Base-by-base conservation (phyloP, 371 early-diverging fungal genomes). In the Syncephalastrum contaminatum region DNA sequence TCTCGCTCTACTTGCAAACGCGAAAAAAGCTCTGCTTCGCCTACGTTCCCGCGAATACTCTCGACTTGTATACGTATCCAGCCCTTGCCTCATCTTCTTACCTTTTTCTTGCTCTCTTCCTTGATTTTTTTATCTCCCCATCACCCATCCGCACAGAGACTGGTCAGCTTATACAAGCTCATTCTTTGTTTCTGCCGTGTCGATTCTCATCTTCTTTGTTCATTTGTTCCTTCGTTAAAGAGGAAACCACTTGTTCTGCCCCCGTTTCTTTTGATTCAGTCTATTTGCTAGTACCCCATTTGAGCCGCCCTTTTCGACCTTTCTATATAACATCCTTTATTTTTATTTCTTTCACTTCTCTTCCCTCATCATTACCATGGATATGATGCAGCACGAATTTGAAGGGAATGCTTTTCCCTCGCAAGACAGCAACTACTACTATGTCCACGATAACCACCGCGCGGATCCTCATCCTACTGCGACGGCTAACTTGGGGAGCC, bases 81-180 rank as follows among this genome's bases (percentile, higher is more conserved):
- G 47, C 48, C 24, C 7, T 42, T 63, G 16, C 55, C 59, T 61
- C 25, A 25, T 39, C 59, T 3, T 63, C 25, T 45, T 40, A 48
- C 59, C 41, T 7, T 25, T 40, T 51, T 62, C 41, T 7, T 25
- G n/a, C 25, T 25, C 25, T 0, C 25, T 25, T 25, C 7, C 25
- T 7, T 25, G 25, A 25, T 25, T 25, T 25, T 25, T 25, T 5
- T 25, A 25, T 30, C 36, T 25, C 5, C 25, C 25, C 36, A 0
- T 30, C 10, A 30, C 36, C 36, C 10, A 10, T 1, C 10, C 1
- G 36, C 10, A 30, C 36, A 12, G 36, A 30, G 10, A 10, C 36
- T 30, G 3, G 30, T 30, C 49, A 48, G 25, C 47, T 25, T 43
- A 53, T 40, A 16, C 7, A 15, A 52, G 1, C 13, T 42, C 30